phyloP scores from a whole-genome alignment of 2,329 filamentous ascomycete species.

The Gnomoniopsis sp. region DNA sequence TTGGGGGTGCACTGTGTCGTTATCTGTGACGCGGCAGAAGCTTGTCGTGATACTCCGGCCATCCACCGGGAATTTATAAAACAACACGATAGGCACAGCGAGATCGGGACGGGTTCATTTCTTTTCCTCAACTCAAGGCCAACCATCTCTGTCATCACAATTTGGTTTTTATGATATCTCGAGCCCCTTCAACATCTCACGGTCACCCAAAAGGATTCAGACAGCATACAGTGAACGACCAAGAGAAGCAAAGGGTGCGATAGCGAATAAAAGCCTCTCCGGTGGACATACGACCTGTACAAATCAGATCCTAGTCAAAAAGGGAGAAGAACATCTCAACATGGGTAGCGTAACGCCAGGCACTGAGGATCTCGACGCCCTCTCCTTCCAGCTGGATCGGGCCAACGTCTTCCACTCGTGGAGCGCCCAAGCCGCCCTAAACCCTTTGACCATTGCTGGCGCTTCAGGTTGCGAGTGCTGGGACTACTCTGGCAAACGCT shows the following conservation, averaged over 20 bases:
- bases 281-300: not conserved
- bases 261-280: not conserved
- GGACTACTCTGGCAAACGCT: slow-evolving; percentile 17
- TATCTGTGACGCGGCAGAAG: not conserved
- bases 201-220: not conserved
- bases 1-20: not conserved
- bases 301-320: not conserved
- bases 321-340: not conserved
- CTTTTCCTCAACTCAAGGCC: not conserved
- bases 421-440: slow-evolving; percentile 15
- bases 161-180: not conserved
- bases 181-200: not conserved
- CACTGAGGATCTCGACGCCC: slow-evolving; percentile 8
- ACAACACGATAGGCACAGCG: not conserved
- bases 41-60: not conserved
- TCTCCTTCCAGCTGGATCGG: slow-evolving; percentile 16
- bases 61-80: too few species aligned
- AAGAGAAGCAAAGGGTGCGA: not conserved
- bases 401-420: slow-evolving; percentile 18
- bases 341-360: slow-evolving; percentile 16
- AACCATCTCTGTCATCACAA: not conserved
- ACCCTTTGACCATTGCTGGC: slow-evolving; percentile 12
- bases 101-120: not conserved
- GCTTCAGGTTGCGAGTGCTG: slow-evolving; percentile 15
- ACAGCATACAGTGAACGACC: not conserved